Percentiles rank a stretch among this genome's conserved stretches.
These are phyloP conservation scores for Ambispora gerdemannii DNA, from an alignment of 192 early-diverging fungal species.

Conservation along the genomic window DNA sequence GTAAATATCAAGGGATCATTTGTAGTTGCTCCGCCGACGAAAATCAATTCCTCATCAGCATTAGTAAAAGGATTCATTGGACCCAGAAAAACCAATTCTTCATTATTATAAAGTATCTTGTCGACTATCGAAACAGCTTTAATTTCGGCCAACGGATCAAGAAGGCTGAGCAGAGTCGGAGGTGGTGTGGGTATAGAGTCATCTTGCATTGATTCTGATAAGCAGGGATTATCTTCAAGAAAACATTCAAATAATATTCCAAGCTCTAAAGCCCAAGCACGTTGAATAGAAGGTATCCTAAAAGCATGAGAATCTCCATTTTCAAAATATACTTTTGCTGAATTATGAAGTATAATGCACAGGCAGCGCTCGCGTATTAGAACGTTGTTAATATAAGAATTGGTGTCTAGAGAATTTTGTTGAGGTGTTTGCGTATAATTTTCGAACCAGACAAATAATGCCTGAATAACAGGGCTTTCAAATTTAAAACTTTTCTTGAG, in stretches of 20 bases:
- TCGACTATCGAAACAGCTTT: conserved; percentile 36
- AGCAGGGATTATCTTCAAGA: conserved; percentile 24
- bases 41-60: conserved; percentile 19
- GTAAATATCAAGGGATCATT: conserved; percentile 11
- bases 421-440: conserved; percentile 25
- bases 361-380: conserved; percentile 28
- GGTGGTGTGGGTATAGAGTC: background rate
- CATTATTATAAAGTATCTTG: conserved; percentile 1
- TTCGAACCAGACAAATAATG: conserved; percentile 42
- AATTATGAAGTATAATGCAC: conserved; percentile 35
- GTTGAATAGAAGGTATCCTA: conserved; percentile 37
- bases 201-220: background rate
- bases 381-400: background rate
- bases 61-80: conserved; percentile 1
- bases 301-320: conserved; percentile 38
- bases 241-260: conserved; percentile 45
- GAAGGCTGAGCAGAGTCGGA: conserved; percentile 43
- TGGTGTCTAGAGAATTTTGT: conserved; percentile 15
- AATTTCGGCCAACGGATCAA: conserved; percentile 47
- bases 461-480: conserved; percentile 36
- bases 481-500: conserved; percentile 39
- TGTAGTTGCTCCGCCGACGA: conserved; percentile 24
- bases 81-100: background rate
- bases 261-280: conserved; percentile 45
- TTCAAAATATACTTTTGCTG: conserved; percentile 36